Base-by-base conservation (phyloP, 306 rosid genomes). In the Ammopiptanthus mongolicus region DNA sequence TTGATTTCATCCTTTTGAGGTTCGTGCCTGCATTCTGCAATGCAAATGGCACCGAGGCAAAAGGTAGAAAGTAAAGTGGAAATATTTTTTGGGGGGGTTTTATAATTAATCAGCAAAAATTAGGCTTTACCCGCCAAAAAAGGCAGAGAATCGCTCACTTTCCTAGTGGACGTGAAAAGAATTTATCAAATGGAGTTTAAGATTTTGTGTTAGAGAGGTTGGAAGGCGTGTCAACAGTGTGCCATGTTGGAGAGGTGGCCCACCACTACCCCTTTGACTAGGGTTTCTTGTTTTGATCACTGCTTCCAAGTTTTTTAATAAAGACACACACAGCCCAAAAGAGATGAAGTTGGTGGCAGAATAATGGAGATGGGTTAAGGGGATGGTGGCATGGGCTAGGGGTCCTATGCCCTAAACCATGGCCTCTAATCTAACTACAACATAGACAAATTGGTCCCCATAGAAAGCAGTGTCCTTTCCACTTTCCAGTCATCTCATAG, bases 131-230 rank as follows among this genome's bases (percentile, higher is more conserved):
- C 91, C 93, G 96, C 96, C 93, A 89, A 82, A 75, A 64, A 75
- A 48, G 65, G 21, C 31, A 58, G 11, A 52, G 89, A 84, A 82
- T 88, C 91, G 78, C 39, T n/a, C 59, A 51, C 62, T 82, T 73
- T 68, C 87, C 87, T 86, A 67, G 97, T 86, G 97, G 93, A 92
- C 91, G 87, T 85, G 85, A 92, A 86, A 86, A 28, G 79, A 79
- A 80, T 75, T 85, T 88, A 85, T 89, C 72, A 87, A 89, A 88
- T 86, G 58, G 73, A 80, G 87, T 84, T 84, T 56, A 79, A 83
- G 77, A 69, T 70, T 69, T 69, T 34, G 25, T 58, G 67, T 58
- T 61, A 44, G 34, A 48, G 31, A 39, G 13, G 63, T 73, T 69
- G 89, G 80, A 46, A 69, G 66, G 65, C 15, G 78, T 59, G 84